These are phyloP conservation scores for Aspergillus puulaauensis DNA, from an alignment of 2,329 filamentous ascomycete species.

Conservation along the genomic window DNA sequence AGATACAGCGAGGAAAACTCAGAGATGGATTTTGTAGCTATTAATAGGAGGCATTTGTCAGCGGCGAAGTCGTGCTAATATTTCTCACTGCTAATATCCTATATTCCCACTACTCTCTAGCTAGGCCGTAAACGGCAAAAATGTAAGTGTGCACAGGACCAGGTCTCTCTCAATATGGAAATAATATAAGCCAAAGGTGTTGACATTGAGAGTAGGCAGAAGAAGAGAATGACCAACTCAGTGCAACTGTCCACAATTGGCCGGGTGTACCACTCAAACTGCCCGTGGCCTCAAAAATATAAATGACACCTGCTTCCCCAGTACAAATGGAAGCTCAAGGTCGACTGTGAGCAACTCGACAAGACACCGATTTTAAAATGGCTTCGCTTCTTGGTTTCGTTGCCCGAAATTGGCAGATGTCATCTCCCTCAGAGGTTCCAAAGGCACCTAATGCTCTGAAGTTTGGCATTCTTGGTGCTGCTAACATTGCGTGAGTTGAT, in stretches of 20 bases:
- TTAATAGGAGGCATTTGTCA: background rate
- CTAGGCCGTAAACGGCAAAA: background rate
- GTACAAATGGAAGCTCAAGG: background rate
- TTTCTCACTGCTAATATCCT: too few relatives aligned
- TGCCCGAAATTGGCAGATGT: background rate
- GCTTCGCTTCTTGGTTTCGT: background rate
- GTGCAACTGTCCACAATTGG: background rate
- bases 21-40: background rate
- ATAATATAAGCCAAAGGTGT: background rate
- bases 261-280: too few relatives aligned
- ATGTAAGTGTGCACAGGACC: background rate
- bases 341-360: background rate
- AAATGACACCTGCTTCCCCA: background rate
- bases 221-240: background rate
- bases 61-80: too few relatives aligned
- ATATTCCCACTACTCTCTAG: background rate
- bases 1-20: too few relatives aligned
- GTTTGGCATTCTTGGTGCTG: constrained; percentile 21
- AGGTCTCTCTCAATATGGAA: background rate
- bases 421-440: background rate
- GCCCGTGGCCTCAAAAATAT: background rate
- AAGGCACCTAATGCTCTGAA: constrained; percentile 14
- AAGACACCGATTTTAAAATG: background rate
- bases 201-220: too few relatives aligned
- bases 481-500: constrained; percentile 19